Evolutionary conservation across 2,329 filamentous ascomycete genomes (phyloP).

Genomic region (Colletotrichum eremochloae): DNA sequence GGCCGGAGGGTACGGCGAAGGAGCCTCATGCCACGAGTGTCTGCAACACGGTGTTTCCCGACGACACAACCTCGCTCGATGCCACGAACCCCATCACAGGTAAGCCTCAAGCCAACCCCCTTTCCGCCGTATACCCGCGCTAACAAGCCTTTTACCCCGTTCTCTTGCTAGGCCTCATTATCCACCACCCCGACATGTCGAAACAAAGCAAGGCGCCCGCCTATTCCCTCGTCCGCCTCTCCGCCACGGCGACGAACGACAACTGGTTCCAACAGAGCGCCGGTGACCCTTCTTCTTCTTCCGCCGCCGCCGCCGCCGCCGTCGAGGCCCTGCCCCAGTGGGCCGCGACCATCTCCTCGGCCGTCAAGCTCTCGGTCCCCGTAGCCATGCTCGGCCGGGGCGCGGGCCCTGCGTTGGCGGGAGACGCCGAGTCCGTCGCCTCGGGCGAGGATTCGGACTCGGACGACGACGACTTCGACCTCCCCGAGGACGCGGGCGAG

Average conservation of each 20-base stretch:
- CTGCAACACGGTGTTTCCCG: slow-evolving; percentile 62
- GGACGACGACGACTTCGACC: slow-evolving; percentile 48
- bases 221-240: slow-evolving; percentile 67
- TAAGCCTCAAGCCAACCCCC: slow-evolving; percentile 46
- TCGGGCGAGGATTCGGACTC: slow-evolving; percentile 45
- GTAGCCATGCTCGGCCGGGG: slow-evolving; percentile 59
- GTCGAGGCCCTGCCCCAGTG: slow-evolving; percentile 51
- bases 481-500: slow-evolving; percentile 51
- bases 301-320: slow-evolving; percentile 28
- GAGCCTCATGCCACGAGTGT: slow-evolving; percentile 56
- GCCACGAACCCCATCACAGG: slow-evolving; percentile 63
- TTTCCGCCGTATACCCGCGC: slow-evolving; percentile 33
- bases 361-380: slow-evolving; percentile 59
- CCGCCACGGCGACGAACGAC: slow-evolving; percentile 63
- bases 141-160: background rate
- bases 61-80: slow-evolving; percentile 47
- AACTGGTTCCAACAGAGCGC: slow-evolving; percentile 69
- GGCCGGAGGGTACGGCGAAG: slow-evolving; percentile 43
- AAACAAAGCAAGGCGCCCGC: slow-evolving; percentile 54
- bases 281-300: slow-evolving; percentile 44
- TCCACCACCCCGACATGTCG: slow-evolving; percentile 55
- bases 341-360: slow-evolving; percentile 61
- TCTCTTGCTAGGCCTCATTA: slow-evolving; percentile 57
- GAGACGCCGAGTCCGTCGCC: slow-evolving; percentile 40
- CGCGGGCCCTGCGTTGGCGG: slow-evolving; percentile 47